Evolutionary conservation across 371 early-diverging fungal genomes (phyloP), one percentile per base, ranked within the genome.

Genomic region (Choanephora cucurbitarum): DNA sequence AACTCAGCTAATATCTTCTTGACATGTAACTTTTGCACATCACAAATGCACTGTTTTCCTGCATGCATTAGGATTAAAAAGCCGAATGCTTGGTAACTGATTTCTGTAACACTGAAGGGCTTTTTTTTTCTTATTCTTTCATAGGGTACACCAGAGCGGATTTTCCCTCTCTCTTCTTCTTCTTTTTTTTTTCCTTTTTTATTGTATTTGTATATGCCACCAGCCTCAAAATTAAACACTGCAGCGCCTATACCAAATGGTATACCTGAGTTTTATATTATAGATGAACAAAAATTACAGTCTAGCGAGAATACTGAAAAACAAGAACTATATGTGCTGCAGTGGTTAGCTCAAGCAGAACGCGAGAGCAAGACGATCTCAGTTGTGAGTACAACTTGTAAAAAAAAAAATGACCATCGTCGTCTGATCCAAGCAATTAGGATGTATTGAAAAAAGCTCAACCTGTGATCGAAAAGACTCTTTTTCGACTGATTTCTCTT

Each of bases 331-430:
- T 80, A 82, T 52, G 68, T 91, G 9, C 81, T 91, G 49, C 91
- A 90, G 59, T 93, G 92, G 92, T 77, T 93, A 24, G 85, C 90
- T 0, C 72, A 74, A 33, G 81, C 91, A 21, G 90, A 89, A 70
- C 78, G 84, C 57, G 89, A 89, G 51, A 70, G 78, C 43, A 81
- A 85, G 52, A 67, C 69, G 0, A 69, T 76, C 15, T 72, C 77
- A 39, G 64, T 68, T 54, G 86, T 85, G 80, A 49, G 72, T 51
- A 14, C 11, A 19, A 10, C 44, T 34, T 9, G 31, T 24, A 15
- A n/a, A 15, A 14, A 22, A 21, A 1, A 31, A 42, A 14, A n/a
- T 41, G 24, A 15, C 22, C 39, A 52, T 7, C n/a, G 22, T 42
- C 41, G 6, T 28, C 23, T 32, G 31, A 42, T 39, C 33, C 41